These are phyloP conservation scores for Saccharomyces hybrid DNA, from an alignment of 1,139 yeast genomes.

Conservation along the genomic window DNA sequence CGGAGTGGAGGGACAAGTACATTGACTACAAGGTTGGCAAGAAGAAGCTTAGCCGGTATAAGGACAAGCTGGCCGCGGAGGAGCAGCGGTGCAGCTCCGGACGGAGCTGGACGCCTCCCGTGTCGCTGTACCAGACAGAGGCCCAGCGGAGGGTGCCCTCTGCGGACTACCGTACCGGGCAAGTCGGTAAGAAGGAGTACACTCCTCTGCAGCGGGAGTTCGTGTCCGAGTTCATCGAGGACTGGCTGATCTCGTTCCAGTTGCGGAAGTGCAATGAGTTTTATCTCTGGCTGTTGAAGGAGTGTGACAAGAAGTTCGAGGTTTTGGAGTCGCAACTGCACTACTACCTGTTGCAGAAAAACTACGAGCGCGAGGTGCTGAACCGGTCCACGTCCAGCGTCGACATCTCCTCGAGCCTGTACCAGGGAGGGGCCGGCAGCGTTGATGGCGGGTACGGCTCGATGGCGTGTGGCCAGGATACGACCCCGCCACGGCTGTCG, in stretches of 20 bases:
- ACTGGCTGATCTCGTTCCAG: conserved; percentile 29
- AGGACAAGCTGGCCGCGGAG: conserved; percentile 7
- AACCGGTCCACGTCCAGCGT: neutral
- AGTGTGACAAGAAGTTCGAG: conserved; percentile 19
- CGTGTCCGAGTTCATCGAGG: conserved; percentile 27
- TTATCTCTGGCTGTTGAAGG: conserved; percentile 28
- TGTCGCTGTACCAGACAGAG: neutral
- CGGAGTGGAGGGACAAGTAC: conserved; percentile 83
- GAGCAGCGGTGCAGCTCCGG: conserved; percentile 5
- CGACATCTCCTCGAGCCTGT: neutral
- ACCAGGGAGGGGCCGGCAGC: neutral
- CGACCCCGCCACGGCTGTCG: neutral
- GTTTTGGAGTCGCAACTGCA: conserved; percentile 20
- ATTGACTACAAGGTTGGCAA: conserved; percentile 66
- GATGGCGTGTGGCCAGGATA: neutral
- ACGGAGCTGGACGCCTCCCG: neutral
- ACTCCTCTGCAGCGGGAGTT: conserved; percentile 13
- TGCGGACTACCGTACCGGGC: conserved; percentile 5
- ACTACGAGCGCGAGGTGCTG: conserved; percentile 4
- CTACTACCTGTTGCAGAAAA: conserved; percentile 17
- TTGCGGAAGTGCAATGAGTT: conserved; percentile 30
- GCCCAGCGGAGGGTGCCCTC: conserved; percentile 4
- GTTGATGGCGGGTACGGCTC: neutral
- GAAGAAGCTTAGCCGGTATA: conserved; percentile 34
- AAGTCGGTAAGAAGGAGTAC: neutral